Evolutionary conservation across 1,284 basidiomycete species (phyloP).

Genomic region (Athelia psychrophila): DNA sequence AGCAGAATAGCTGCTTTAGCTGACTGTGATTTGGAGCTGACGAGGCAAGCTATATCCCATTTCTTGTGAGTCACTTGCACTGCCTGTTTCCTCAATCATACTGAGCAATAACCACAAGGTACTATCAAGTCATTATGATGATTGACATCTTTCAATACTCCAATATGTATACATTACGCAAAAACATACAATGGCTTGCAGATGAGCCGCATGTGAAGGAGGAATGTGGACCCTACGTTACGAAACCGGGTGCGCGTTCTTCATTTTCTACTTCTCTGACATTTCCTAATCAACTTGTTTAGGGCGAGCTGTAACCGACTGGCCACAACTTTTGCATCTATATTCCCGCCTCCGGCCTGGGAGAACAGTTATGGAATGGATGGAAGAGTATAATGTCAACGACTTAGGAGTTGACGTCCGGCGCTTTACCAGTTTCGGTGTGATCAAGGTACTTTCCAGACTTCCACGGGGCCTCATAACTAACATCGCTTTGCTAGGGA

Average conservation of each 20-base stretch:
- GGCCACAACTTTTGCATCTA: conserved; percentile 81
- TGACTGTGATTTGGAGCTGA: conserved; percentile 84
- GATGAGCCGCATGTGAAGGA: conserved; percentile 79
- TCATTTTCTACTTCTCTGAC: background rate
- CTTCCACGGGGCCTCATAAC: conserved; percentile 1
- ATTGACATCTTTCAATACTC: conserved; percentile 97
- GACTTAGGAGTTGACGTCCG: conserved; percentile 84
- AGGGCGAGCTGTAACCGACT: conserved; percentile 64
- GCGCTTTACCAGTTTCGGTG: conserved; percentile 95
- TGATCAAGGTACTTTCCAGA: conserved; percentile 75
- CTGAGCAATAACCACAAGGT: conserved; percentile 43
- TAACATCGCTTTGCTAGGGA: conserved; percentile 48
- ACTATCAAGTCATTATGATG: conserved; percentile 95
- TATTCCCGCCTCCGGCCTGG: conserved; percentile 89
- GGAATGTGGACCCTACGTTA: conserved; percentile 91
- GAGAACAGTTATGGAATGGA: conserved; percentile 87
- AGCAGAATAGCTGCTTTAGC: conserved; percentile 90
- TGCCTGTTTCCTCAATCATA: conserved; percentile 1
- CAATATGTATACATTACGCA: conserved; percentile 94
- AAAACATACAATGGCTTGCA: conserved; percentile 82
- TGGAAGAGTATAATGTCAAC: conserved; percentile 73
- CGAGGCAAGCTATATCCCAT: conserved; percentile 89
- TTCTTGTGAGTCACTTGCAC: conserved; percentile 62
- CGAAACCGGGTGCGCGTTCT: conserved; percentile 56
- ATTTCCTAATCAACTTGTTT: conserved; percentile 6